Base-by-base conservation (phyloP, 2,329 filamentous ascomycete species). In the Exophiala calicioides region DNA sequence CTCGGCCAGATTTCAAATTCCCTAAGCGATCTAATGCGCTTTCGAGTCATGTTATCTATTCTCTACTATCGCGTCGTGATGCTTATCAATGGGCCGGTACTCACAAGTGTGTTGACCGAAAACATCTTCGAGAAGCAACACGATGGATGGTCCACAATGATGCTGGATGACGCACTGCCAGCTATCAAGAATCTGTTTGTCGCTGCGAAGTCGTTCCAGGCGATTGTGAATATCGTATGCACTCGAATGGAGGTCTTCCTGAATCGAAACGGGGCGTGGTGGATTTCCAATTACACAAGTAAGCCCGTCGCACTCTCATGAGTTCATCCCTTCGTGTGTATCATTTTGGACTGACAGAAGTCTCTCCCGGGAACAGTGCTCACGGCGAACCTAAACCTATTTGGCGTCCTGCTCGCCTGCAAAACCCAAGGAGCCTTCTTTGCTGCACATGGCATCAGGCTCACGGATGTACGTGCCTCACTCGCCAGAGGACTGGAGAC, bases 61-160 rank as follows among this genome's bases (percentile, higher is more conserved):
- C 33, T 18, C 20, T 36, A 36, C 33, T 36, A 36, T 36, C 33
- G 33, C 12, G 19, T 18, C 6, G 8, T 36, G 19, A 36, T 36
- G 33, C 16, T 36, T 6, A 36, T 36, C 16, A 36, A 36, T 20
- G 13, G n/a, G 16, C 33, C 33, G n/a, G 8, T 36, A 10, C 16
- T 36, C 19, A 36, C 20, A 18, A 15, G 10, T 5, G 33, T 18
- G 4, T 20, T 19, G 8, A 19, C 6, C 8, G 24, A 27, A 12
- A 27, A 7, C 7, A 12, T 27, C 24, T 12, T 7, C 24, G 12
- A 7, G 7, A 7, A 27, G 12, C 7, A 12, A 27, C 24, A 7
- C 7, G 12, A 27, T 7, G 7, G 12, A 12, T 7, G 12, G 7
- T 27, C 24, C 12, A 12, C 7, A 7, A 6, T 19, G 4, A 6